Evolutionary conservation across 208 protist genomes (phyloP).

Genomic region (Herpetomonas tarakana): DNA sequence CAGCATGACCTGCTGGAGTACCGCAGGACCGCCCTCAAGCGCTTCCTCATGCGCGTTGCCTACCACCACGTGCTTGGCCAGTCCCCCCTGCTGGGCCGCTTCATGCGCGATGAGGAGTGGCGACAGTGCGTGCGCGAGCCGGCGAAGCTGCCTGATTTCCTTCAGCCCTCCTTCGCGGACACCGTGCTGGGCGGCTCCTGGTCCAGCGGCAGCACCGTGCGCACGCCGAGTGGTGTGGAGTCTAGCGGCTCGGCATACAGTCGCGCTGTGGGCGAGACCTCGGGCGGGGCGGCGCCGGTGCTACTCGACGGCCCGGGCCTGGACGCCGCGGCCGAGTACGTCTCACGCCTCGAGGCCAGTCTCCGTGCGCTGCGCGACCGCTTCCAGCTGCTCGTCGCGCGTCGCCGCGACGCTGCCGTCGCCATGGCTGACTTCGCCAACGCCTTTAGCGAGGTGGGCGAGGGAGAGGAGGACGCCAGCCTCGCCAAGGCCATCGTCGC

Average conservation of each 20-base stretch:
- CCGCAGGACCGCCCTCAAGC: slow-evolving; percentile 63
- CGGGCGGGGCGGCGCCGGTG: no score
- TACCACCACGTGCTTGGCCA: slow-evolving; percentile 62
- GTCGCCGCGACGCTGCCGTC: slow-evolving; percentile 4
- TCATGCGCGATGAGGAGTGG: slow-evolving; percentile 79
- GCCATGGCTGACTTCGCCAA: slow-evolving; percentile 50
- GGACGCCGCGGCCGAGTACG: slow-evolving; percentile 21
- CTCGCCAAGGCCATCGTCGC: slow-evolving; percentile 48
- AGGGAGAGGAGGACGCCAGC: slow-evolving; percentile 47
- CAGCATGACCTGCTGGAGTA: slow-evolving; percentile 59
- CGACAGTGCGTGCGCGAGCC: slow-evolving; percentile 42
- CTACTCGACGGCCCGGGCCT: not conserved
- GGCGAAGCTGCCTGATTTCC: slow-evolving; percentile 26
- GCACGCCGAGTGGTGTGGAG: not conserved
- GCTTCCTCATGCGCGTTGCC: slow-evolving; percentile 77
- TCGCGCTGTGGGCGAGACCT: not conserved
- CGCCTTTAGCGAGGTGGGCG: slow-evolving; percentile 38
- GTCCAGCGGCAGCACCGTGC: slow-evolving; percentile 3
- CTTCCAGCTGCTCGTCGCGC: slow-evolving; percentile 23
- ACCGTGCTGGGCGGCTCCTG: slow-evolving; percentile 18
- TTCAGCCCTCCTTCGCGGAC: slow-evolving; percentile 25
- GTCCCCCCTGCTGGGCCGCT: slow-evolving; percentile 57
- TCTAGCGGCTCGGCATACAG: slow-evolving; percentile 1
- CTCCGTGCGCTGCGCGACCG: slow-evolving; percentile 22
- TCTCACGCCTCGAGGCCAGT: slow-evolving; percentile 22